phyloP scores from a whole-genome alignment of 2,329 filamentous ascomycete genomes.

The Dactylellina drechsleri region DNA sequence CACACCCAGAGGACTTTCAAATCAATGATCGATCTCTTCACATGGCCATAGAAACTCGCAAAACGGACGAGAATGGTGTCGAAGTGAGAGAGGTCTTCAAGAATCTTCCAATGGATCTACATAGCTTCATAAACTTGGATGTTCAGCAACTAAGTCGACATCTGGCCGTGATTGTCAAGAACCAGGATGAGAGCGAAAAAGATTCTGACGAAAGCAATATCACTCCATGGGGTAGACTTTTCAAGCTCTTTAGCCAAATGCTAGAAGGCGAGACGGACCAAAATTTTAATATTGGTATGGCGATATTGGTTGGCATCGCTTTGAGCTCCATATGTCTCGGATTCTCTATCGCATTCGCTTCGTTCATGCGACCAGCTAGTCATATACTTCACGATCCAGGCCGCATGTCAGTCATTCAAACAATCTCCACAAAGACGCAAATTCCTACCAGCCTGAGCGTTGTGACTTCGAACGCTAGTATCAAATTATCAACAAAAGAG shows the following conservation, averaged over 20 bases:
- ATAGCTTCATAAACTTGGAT: constrained; percentile 67
- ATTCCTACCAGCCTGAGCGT: constrained; percentile 21
- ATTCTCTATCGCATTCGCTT: constrained; percentile 10
- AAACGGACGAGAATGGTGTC: constrained; percentile 55
- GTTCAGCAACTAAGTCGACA: constrained; percentile 68
- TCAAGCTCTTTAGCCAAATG: constrained; percentile 18
- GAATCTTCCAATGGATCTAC: constrained; percentile 65
- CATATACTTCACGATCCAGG: background rate
- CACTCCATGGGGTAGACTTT: constrained; percentile 26
- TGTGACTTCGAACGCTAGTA: constrained; percentile 15
- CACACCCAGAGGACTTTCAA: constrained; percentile 60
- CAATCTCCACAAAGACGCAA: constrained; percentile 17
- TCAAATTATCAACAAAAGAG: constrained; percentile 42
- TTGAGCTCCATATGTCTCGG: constrained; percentile 35
- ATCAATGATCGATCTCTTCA: constrained; percentile 65
- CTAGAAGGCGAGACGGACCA: constrained; percentile 16
- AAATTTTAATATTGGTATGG: constrained; percentile 6
- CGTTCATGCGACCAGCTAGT: constrained; percentile 21
- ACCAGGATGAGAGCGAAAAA: constrained; percentile 33
- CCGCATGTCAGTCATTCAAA: constrained; percentile 7
- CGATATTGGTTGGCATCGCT: constrained; percentile 13
- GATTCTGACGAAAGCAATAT: constrained; percentile 5
- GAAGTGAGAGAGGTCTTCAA: constrained; percentile 59
- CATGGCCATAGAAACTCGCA: constrained; percentile 64
- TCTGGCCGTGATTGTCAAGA: constrained; percentile 63